These are phyloP conservation scores for Hymenoscyphus salicellus DNA, from an alignment of 2,329 filamentous ascomycete genomes.

Conservation along the genomic window DNA sequence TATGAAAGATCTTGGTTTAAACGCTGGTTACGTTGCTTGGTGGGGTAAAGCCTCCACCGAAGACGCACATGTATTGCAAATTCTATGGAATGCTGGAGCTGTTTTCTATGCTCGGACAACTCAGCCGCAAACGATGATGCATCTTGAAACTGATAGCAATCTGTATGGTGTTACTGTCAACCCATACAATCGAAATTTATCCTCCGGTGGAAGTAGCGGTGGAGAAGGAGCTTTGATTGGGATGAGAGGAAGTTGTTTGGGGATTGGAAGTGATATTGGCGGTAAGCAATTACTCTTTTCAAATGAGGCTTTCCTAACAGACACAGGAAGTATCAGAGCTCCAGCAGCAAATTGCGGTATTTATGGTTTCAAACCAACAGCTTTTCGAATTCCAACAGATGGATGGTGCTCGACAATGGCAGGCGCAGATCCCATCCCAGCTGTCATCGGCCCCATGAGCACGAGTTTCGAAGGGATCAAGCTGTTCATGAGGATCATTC, in stretches of 20 bases:
- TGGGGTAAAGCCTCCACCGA: conserved; percentile 42
- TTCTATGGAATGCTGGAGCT: conserved; percentile 20
- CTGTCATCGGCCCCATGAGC: conserved; percentile 38
- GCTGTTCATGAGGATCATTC: conserved; percentile 36
- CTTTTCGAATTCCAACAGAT: conserved; percentile 41
- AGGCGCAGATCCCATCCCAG: conserved; percentile 34
- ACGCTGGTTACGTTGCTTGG: conserved; percentile 48
- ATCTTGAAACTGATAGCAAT: conserved; percentile 21
- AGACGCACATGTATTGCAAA: conserved; percentile 46
- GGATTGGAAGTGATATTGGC: conserved; percentile 60
- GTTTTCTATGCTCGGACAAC: conserved; percentile 53
- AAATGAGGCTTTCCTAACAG: neutral
- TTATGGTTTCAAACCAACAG: conserved; percentile 49
- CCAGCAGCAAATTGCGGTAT: conserved; percentile 48
- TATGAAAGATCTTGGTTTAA: conserved; percentile 46
- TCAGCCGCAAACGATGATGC: conserved; percentile 51
- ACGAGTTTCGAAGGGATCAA: conserved; percentile 49
- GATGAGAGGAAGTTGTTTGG: conserved; percentile 50
- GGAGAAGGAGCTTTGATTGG: conserved; percentile 60
- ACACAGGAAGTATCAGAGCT: conserved; percentile 34
- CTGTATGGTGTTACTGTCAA: conserved; percentile 45
- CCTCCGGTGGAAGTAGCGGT: conserved; percentile 60
- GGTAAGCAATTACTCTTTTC: conserved; percentile 29
- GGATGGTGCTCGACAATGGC: conserved; percentile 43
- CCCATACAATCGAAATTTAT: conserved; percentile 53